Conservation (phyloP, 441 rosid genomes). For the Biscutella auriculata region DNA sequence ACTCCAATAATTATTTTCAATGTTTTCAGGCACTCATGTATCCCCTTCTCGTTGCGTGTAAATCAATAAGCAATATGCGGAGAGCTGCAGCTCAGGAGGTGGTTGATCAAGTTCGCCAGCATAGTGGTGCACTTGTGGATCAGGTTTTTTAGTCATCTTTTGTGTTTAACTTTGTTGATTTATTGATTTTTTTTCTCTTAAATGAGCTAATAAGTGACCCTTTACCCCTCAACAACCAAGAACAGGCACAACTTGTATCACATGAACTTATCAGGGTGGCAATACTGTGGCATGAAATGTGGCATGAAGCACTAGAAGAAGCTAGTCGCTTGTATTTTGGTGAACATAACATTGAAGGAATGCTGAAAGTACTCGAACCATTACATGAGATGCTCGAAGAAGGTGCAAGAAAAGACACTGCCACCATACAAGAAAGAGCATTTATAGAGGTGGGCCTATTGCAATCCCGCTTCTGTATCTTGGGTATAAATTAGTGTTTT, state of each 20-base stretch:
- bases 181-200: conserved; percentile 1
- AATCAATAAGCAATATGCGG: conserved; percentile 90
- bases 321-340: conserved; percentile 99
- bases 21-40: conserved; percentile 91
- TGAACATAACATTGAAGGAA: conserved; percentile 95
- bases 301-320: conserved; percentile 99
- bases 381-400: conserved; percentile 87
- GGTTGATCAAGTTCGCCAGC: conserved; percentile 95
- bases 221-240: background rate
- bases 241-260: conserved; percentile 94
- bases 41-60: conserved; percentile 98
- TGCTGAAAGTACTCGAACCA: conserved; percentile 94
- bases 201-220: conserved; percentile 4
- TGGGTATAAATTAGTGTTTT: background rate
- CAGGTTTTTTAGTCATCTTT: conserved; percentile 45
- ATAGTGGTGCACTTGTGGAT: conserved; percentile 87
- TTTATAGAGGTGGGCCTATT: conserved; percentile 71
- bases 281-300: conserved; percentile 96
- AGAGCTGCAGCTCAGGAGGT: conserved; percentile 97
- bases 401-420: conserved; percentile 69
- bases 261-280: conserved; percentile 91
- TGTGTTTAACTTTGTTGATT: background rate
- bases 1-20: conserved; percentile 1
- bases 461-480: background rate
- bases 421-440: conserved; percentile 83